Evolutionary conservation across 208 protist species (phyloP), one percentile per base, ranked within the genome.

Genomic region (Leishmania mexicana): DNA sequence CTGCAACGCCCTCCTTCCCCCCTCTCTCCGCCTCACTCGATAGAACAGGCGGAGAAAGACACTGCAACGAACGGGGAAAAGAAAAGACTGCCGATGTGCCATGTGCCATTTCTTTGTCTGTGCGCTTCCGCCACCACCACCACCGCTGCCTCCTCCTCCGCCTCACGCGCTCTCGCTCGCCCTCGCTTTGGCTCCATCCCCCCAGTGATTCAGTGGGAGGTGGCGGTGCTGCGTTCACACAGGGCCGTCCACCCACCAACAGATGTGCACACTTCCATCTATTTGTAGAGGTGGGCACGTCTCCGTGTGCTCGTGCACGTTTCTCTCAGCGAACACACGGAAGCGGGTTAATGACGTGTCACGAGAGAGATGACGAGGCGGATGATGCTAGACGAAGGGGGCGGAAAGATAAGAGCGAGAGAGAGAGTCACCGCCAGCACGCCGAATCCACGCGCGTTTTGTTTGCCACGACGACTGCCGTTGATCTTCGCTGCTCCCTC

Each of bases 111-210:
- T 53, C 71, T n/a, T 54, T 7, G 40, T 40, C 31, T 73, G 15
- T 76, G n/a, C 80, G 76, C 42, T 80, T 78, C 24, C 51, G 47
- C 10, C 47, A 3, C 57, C 28, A 53, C 21, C 28, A n/a, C 24
- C 42, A 76, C 47, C 78, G 42, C n/a, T n/a, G n/a, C 53, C 31
- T 78, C 53, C 47, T 38, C 31, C 31, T 11, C 67, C 67, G 17
- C 21, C 47, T 38, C 73, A 76, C 13, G 72, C 45, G 45, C 49
- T 78, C 60, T 24, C 31, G 21, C 79, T 70, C 65, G 70, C 75
- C 54, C 53, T 54, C n/a, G 45, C 45, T 76, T 76, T 35, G 1
- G 24, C 45, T 42, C 13, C 28, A 58, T 73, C 67, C 15, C 67
- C 15, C 35, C 7, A 6, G 31, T 73, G 67, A 10, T 47, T 19